These are phyloP conservation scores for Tilletia walkeri DNA, from an alignment of 1,284 basidiomycete genomes.

Conservation along the genomic window DNA sequence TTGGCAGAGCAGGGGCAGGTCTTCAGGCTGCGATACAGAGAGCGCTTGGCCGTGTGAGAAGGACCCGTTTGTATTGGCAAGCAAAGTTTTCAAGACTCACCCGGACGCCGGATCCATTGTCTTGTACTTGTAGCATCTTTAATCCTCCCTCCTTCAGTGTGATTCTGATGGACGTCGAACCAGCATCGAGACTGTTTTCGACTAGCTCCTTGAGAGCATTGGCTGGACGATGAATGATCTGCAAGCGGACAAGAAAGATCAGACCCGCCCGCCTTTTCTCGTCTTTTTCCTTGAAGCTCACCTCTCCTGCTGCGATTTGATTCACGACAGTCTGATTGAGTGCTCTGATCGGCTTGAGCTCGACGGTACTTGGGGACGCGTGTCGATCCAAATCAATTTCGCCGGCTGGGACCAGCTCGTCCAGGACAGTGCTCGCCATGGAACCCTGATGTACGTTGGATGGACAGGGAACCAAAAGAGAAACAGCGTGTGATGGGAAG, in stretches of 20 bases:
- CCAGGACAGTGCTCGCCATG: neutral
- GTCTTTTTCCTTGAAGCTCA: neutral
- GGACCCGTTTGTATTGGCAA: neutral
- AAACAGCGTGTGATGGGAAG: no score
- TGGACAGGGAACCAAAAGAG: no score
- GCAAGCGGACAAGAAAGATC: neutral
- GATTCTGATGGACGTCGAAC: constrained; percentile 79
- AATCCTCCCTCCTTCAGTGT: constrained; percentile 92
- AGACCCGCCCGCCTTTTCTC: neutral
- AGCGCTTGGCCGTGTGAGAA: neutral
- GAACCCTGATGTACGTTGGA: no score
- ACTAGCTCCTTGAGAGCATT: constrained; percentile 95
- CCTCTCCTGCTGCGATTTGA: constrained; percentile 66
- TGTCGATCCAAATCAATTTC: neutral
- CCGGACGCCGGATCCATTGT: constrained; percentile 91
- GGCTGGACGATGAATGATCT: constrained; percentile 87
- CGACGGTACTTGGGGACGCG: neutral
- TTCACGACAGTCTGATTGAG: constrained; percentile 63
- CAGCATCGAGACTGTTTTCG: constrained; percentile 92
- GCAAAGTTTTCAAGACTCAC: constrained; percentile 59
- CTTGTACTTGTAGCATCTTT: constrained; percentile 91
- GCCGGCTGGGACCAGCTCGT: neutral
- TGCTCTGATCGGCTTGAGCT: neutral
- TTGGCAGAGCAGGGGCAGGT: constrained; percentile 87
- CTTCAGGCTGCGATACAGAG: constrained; percentile 58